Base-by-base conservation (phyloP, 2,329 filamentous ascomycete genomes). In the Nectriaceae sp. region DNA sequence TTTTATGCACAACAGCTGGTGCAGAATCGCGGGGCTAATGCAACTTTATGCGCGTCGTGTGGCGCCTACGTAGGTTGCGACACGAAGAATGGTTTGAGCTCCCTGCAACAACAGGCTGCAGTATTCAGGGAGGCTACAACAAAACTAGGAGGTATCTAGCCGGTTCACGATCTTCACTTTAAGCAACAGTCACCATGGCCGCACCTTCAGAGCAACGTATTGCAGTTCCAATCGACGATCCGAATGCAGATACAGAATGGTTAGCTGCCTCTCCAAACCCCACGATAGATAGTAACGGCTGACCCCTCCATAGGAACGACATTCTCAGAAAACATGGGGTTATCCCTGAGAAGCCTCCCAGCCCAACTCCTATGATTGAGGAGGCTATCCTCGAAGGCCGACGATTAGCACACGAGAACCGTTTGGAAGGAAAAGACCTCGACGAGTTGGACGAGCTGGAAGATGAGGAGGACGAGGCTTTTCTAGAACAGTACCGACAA, bases 181-280 rank as follows among this genome's bases (percentile, higher is more conserved):
- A 44, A 15, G 21, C 3, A 15, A 37, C 24, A 50, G 15, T 38
- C 53, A 66, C 24, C 44, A 87, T 87, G 83, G 81, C 82, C 16
- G 80, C 82, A 24, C 83, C 83, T 29, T 63, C 71, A 57, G 84
- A 87, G 45, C 81, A 87, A 63, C 75, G 84, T 40, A 84, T 87
- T 58, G 78, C 78, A 63, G 94, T 99, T 51, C 91, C 92, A 38
- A 88, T 99, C 59, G 90, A 96, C 67, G 87, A 97, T 67, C 93
- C 93, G 24, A 96, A 97, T 66, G 94, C 91, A 54, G 94, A 99
- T 68, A 99, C 94, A 55, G 94, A 99, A 86, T 99, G 94, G 94
- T 63, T 36, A 50, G 62, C 54, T 56, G 53, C 53, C 60, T 59
- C 59, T 63, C 57, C 54, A 58, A 55, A 8, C 5, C 13, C n/a